Base-by-base conservation (phyloP, 129 eudicot genomes). In the Chrysanthemum lavandulifolium region DNA sequence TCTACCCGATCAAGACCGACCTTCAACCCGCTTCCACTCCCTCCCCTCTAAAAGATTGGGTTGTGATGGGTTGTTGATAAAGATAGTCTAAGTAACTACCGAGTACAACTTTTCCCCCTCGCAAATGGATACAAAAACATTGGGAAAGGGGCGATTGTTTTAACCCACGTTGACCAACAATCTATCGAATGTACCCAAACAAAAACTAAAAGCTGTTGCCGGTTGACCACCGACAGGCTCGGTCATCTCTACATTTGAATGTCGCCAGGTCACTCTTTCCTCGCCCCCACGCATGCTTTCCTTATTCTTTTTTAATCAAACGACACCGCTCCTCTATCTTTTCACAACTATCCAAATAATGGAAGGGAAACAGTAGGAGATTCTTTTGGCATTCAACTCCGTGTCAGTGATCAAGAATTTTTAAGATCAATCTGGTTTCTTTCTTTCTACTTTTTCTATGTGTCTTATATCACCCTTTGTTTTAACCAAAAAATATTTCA, bases 211-310 rank as follows among this genome's bases (percentile, higher is more conserved):
- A 40, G 61, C 25, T 60, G 82, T 71, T 64, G 77, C 82, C 73
- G 77, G 82, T 78, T 78, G 82, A 78, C 82, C 82, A 78, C 82
- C 77, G 82, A 78, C 82, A 78, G 71, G 25, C 29, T 27, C 27
- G 61, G 67, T 78, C 77, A 21, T 45, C 82, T 53, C 72, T 69
- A 69, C 56, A 53, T 51, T 13, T 29, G 31, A 49, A 43, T 70
- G 76, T 69, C 31, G 65, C 65, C 75, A 77, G 81, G 18, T 77
- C 81, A 77, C 76, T 63, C 49, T 29, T 72, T 36, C 66, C 59
- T 67, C 67, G 59, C 67, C 63, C 51, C 74, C 80, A 68, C 80
- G 80, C 74, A 54, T 76, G 80, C 74, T 71, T 71, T 59, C 47
- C 49, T 3, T 11, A 53, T 29, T 40, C 47, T 40, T 40, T 8